phyloP scores from a whole-genome alignment of 1,284 basidiomycete species.

The Irpex sp. region DNA sequence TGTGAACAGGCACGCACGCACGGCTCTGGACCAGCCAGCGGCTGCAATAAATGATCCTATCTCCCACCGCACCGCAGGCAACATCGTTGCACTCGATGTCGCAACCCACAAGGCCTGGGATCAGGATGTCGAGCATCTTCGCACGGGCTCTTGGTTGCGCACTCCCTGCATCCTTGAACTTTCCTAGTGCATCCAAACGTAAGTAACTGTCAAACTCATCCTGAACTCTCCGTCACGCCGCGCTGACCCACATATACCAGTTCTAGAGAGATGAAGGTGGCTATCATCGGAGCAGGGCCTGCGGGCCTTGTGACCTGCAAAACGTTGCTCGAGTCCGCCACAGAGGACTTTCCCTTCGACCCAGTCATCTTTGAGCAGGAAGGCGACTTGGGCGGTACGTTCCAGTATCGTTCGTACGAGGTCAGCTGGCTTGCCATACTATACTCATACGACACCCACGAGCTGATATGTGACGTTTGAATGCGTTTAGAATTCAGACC shows the following conservation, averaged over 20 bases:
- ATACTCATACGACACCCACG: conserved; percentile 10
- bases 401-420: conserved; percentile 42
- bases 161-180: background rate
- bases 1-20: too few species aligned
- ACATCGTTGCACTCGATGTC: background rate
- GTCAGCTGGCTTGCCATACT: conserved; percentile 18
- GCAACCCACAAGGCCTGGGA: background rate
- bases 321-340: conserved; percentile 44
- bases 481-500: conserved; percentile 43
- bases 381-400: conserved; percentile 60
- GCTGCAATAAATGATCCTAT: background rate
- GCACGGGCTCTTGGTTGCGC: background rate
- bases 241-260: too few species aligned
- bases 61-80: background rate
- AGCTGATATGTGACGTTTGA: conserved; percentile 13
- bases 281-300: conserved; percentile 54
- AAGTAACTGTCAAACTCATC: background rate
- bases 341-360: conserved; percentile 39
- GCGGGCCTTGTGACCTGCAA: conserved; percentile 60
- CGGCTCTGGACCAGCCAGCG: too few species aligned
- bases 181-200: background rate
- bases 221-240: background rate
- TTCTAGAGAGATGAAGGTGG: conserved; percentile 15
- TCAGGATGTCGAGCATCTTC: background rate
- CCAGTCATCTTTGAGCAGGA: conserved; percentile 60